phyloP scores from a whole-genome alignment of 805 yeast genomes.

The Pichia gijzeniarum region DNA sequence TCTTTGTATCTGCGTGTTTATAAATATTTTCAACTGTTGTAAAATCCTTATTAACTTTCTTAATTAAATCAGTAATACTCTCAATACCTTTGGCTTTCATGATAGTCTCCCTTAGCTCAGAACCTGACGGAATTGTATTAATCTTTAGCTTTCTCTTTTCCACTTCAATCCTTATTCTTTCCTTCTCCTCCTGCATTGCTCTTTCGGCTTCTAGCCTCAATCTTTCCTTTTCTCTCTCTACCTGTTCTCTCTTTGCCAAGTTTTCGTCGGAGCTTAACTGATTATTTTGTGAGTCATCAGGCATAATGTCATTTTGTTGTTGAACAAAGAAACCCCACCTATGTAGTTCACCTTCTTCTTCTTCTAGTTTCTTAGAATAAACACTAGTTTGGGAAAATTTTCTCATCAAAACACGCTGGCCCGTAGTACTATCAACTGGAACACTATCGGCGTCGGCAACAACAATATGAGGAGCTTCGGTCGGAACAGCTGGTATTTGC shows the following conservation, averaged over 20 bases:
- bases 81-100: conserved; percentile 72
- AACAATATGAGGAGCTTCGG: conserved; percentile 55
- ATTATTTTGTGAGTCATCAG: conserved; percentile 17
- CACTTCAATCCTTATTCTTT: conserved; percentile 7
- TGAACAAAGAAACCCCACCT: conserved; percentile 78
- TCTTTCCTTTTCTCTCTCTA: conserved; percentile 8
- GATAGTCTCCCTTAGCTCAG: conserved; percentile 52
- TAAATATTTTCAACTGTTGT: conserved; percentile 25
- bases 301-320: conserved; percentile 39
- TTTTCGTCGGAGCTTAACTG: conserved; percentile 1
- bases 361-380: conserved; percentile 72
- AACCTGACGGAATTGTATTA: conserved; percentile 44
- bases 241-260: neutral
- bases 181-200: conserved; percentile 4
- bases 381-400: conserved; percentile 58
- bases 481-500: conserved; percentile 2
- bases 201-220: conserved; percentile 5
- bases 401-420: conserved; percentile 62
- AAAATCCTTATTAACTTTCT: conserved; percentile 50
- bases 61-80: conserved; percentile 60
- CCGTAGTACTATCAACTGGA: conserved; percentile 63
- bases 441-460: conserved; percentile 57
- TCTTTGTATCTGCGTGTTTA: conserved; percentile 15
- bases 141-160: conserved; percentile 21
- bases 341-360: conserved; percentile 90